Evolutionary conservation across 371 early-diverging fungal species (phyloP), one percentile per base, ranked within the genome.

Genomic region (Mucor sp.): DNA sequence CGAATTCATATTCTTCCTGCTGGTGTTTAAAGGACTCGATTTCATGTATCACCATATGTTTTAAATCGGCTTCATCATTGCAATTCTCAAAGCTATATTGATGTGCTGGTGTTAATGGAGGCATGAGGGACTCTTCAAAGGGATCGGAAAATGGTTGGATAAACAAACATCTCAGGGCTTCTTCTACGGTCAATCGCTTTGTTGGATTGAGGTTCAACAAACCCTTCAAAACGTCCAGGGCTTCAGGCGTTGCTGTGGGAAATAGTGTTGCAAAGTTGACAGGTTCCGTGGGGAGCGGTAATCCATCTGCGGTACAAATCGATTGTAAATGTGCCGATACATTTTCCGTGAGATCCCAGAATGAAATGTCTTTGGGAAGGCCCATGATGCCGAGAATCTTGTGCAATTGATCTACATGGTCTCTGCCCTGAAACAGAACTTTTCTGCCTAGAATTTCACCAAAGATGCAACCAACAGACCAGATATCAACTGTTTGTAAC

Each of bases 321-420:
- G 58, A 60, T 5, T 59, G 63, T 1, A 75, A 47, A 30, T 69
- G 68, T 0, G 71, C 62, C 17, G 69, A 75, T 32, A 78, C 66
- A 27, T 39, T 37, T 30, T 63, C 63, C 6, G 63, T 56, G n/a
- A 56, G 68, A 66, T 63, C 63, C 63, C 48, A 71, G 25, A 96
- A 84, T 0, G 92, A 89, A n/a, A 86, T 89, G 66, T 92, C 93
- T 65, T 88, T 88, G 15, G 98, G 98, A 1, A 95, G 93, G 14
- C 98, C 98, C 50, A 95, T 84, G 21, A 93, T 88, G 62, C 80
- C 77, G 63, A 95, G 86, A 62, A 97, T 98, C 73, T 93, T 90
- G 79, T 95, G 93, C 47, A 98, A 82, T 77, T 98, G 98, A 71
- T 97, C 93, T 4, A 96, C 89, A 68, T 96, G 88, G 73, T 92